Evolutionary conservation across 768 basidiomycete species (phyloP).

Genomic region (Daedaleopsis sinensis): DNA sequence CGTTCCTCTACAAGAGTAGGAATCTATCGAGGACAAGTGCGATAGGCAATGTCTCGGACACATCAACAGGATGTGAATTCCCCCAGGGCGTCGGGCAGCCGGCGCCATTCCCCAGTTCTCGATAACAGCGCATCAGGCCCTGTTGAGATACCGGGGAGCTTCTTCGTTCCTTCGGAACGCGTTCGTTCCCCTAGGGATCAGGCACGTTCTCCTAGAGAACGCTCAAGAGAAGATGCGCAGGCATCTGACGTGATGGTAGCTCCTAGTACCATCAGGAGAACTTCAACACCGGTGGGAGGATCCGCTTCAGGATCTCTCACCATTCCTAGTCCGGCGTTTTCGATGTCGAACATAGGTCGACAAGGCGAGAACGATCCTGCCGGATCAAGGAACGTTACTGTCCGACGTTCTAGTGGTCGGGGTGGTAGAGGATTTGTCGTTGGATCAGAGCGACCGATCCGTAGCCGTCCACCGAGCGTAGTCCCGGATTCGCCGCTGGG

Average conservation of each 20-base stretch:
- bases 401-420: background rate
- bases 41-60: background rate
- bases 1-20: background rate
- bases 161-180: background rate
- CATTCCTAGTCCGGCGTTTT: background rate
- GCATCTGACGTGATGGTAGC: background rate
- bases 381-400: background rate
- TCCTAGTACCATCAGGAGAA: background rate
- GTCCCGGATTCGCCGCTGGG: too few relatives aligned
- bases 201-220: background rate
- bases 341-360: background rate
- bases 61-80: background rate
- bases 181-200: background rate
- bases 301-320: background rate
- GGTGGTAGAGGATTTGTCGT: background rate
- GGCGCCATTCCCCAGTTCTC: too few relatives aligned
- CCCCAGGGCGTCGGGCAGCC: background rate
- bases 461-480: too few relatives aligned
- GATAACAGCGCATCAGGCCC: background rate
- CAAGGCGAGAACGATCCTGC: background rate
- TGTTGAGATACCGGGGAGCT: background rate
- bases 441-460: too few relatives aligned
- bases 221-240: background rate
- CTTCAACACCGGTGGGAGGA: background rate
- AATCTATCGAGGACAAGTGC: background rate